phyloP scores from a whole-genome alignment of 208 protist genomes.

The Leishmania major region DNA sequence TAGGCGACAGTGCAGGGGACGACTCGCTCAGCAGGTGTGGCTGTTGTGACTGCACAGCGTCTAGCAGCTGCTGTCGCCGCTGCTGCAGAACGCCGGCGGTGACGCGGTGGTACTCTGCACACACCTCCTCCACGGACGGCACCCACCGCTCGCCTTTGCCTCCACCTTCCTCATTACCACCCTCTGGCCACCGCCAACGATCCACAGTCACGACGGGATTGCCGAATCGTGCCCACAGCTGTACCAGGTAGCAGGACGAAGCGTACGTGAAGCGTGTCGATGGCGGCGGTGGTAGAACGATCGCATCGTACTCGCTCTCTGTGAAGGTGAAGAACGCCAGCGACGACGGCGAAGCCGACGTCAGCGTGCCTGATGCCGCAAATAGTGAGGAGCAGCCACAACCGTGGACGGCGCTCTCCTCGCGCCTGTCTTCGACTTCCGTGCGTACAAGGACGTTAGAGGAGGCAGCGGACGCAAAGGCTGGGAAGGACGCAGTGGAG shows the following conservation, averaged over 20 bases:
- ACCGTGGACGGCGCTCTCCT: not conserved
- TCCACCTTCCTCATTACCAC: not conserved
- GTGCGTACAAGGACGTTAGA: not conserved
- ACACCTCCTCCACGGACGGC: slow-evolving; percentile 32
- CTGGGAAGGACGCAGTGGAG: slow-evolving; percentile 13
- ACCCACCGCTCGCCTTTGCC: slow-evolving; percentile 3
- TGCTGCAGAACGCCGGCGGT: slow-evolving; percentile 26
- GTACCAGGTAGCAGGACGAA: slow-evolving; percentile 44
- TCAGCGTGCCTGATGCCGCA: not conserved
- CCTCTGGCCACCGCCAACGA: slow-evolving; percentile 38
- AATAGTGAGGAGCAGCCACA: not conserved
- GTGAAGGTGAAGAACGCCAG: slow-evolving; percentile 56
- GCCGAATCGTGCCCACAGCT: slow-evolving; percentile 61
- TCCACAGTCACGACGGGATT: slow-evolving; percentile 64
- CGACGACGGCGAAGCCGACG: not conserved
- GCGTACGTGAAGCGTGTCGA: slow-evolving; percentile 31
- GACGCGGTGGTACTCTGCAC: slow-evolving; percentile 37
- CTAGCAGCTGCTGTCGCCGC: slow-evolving; percentile 24
- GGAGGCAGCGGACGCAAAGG: not conserved
- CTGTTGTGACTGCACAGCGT: slow-evolving; percentile 2
- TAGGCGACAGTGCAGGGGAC: not conserved
- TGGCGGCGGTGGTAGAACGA: slow-evolving; percentile 13
- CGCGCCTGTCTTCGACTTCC: not conserved
- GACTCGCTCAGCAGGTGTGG: not conserved
- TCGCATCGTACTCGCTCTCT: slow-evolving; percentile 43